Base-by-base conservation (phyloP, 805 yeast genomes). In the Hagleromyces aurorensis region DNA sequence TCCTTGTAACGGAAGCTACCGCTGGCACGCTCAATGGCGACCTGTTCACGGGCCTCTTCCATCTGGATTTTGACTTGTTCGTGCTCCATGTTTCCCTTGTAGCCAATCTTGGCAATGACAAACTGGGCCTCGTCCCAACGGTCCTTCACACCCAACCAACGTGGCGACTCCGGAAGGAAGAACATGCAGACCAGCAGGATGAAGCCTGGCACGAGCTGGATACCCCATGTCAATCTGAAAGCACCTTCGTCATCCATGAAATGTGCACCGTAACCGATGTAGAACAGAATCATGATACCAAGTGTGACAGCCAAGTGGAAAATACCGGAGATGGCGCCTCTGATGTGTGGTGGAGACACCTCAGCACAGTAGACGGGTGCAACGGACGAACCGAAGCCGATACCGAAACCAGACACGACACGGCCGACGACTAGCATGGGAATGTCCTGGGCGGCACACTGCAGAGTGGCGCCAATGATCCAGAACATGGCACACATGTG, bases 321-420 rank as follows among this genome's bases (percentile, higher is more conserved):
- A 46, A 78, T 59, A 45, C 71, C 70, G 33, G 78, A 83, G 36
- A 78, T 59, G 40, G 67, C 62, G 43, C 89, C 89, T 62, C 87
- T 71, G 36, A 63, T 65, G 40, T 69, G 71, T 11, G 84, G 70
- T 35, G 69, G 70, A 23, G 85, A 69, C 53, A 75, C 67, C 57
- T 82, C 94, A 2, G 89, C 68, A 54, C 78, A 87, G 73, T 81
- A 81, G 38, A 78, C 77, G 11, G 93, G 93, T 29, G 78, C 78
- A 21, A 85, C 76, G 13, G 86, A 74, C n/a, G 87, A 77, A 48
- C 73, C 72, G 52, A 79, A 56, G 36, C 91, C 91, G 40, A 75
- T 78, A 46, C 89, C 93, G 25, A 79, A 40, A 44, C 93, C 64
- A 12, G 57, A 43, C 16, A 54, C 28, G 5, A 77, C 73, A 62